Evolutionary conservation across 352 stramenopile species (phyloP).

Genomic region (Elongisporangium prolatum): DNA sequence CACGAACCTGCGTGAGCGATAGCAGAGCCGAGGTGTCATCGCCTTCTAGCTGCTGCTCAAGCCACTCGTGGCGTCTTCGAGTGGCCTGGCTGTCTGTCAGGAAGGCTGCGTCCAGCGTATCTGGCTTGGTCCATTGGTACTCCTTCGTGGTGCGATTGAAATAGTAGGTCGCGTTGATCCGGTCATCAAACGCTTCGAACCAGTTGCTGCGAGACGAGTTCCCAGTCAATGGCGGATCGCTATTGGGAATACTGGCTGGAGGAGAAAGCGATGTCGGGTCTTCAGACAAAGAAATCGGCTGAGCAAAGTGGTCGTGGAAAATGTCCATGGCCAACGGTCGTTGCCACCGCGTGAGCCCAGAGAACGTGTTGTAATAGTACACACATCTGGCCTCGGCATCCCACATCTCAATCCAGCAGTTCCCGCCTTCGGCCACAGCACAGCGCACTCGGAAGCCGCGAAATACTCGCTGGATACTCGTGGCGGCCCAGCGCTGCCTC

Average conservation of each 20-base stretch:
- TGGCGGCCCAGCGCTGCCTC: slow-evolving; percentile 51
- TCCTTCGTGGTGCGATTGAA: slow-evolving; percentile 72
- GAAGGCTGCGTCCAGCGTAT: slow-evolving; percentile 21
- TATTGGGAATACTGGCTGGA: not conserved
- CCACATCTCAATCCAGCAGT: slow-evolving; percentile 70
- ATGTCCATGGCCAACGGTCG: slow-evolving; percentile 73
- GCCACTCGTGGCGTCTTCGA: slow-evolving; percentile 34
- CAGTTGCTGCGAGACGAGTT: slow-evolving; percentile 22
- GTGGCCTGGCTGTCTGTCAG: slow-evolving; percentile 41
- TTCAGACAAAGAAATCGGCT: slow-evolving; percentile 18
- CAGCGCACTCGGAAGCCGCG: slow-evolving; percentile 66
- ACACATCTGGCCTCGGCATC: slow-evolving; percentile 14
- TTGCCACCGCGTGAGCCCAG: slow-evolving; percentile 54
- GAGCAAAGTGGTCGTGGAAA: slow-evolving; percentile 53
- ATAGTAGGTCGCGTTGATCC: slow-evolving; percentile 61
- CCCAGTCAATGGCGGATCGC: not conserved
- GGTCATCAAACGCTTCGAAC: slow-evolving; percentile 78
- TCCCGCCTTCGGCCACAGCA: slow-evolving; percentile 60
- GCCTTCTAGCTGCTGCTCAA: slow-evolving; percentile 41
- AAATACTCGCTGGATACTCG: slow-evolving; percentile 78
- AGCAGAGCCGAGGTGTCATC: slow-evolving; percentile 27
- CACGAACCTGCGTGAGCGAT: slow-evolving; percentile 18
- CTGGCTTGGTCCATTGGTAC: slow-evolving; percentile 67
- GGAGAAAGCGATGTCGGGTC: not conserved
- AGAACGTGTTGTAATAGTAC: slow-evolving; percentile 86